Conservation (phyloP, 345 rosid genomes). For the Pelargonium nanum region DNA sequence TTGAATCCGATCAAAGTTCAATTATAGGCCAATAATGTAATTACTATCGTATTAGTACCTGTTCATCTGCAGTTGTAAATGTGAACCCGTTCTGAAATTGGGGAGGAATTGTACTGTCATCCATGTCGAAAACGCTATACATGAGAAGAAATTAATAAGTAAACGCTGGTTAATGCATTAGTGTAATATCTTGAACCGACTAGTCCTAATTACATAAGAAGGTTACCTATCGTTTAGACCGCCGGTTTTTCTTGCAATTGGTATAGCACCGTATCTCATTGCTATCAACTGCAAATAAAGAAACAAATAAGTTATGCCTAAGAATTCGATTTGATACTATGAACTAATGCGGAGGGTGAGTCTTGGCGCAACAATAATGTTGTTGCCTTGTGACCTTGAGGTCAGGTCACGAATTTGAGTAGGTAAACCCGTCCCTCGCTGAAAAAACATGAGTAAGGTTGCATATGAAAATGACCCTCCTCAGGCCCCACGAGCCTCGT, state of each 20-base stretch:
- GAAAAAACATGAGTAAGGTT: too few species aligned
- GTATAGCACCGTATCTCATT: conserved; percentile 85
- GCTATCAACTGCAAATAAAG: conserved; percentile 67
- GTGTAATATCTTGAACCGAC: background rate
- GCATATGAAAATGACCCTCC: too few species aligned
- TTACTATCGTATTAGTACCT: conserved; percentile 31
- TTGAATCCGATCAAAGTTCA: background rate
- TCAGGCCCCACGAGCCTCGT: too few species aligned
- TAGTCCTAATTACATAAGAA: conserved; percentile 1
- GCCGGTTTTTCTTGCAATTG: conserved; percentile 81
- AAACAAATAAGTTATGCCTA: background rate
- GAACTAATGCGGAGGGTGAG: too few species aligned
- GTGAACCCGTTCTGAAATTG: conserved; percentile 70
- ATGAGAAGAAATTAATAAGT: conserved; percentile 5
- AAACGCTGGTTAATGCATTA: conserved; percentile 2
- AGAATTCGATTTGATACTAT: background rate
- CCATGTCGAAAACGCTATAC: conserved; percentile 69
- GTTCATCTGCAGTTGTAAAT: conserved; percentile 62
- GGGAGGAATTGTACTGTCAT: conserved; percentile 62
- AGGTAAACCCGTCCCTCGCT: too few species aligned
- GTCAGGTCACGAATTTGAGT: too few species aligned
- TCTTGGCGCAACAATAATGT: too few species aligned
- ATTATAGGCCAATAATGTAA: background rate
- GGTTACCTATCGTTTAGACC: conserved; percentile 85
- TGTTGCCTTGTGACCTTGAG: too few species aligned